Evolutionary conservation across 768 basidiomycete species (phyloP), one percentile per base, ranked within the genome.

Genomic region (Russula griseocarnosa): DNA sequence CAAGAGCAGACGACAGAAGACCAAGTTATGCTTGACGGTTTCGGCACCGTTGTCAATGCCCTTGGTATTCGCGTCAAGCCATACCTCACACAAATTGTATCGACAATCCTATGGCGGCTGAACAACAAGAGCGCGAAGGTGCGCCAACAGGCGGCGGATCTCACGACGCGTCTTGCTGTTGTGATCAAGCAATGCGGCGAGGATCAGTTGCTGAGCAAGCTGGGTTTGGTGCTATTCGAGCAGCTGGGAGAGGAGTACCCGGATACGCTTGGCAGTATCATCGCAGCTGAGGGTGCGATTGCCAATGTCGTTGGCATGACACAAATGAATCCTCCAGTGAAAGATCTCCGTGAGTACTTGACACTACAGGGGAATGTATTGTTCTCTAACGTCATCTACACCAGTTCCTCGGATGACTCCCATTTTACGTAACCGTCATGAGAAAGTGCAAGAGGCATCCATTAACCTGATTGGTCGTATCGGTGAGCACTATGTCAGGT

Each of bases 301-400:
- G 97, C 97, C 68, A 98, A 98, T 70, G 97, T 98, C 55, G 97
- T 99, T 67, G 97, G 97, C 76, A 99, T 98, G 97, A 97, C 97
- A 11, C 94, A 98, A 75, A 99, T 99, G 97, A 98, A 97, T 74
- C 97, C 97, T 16, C 97, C 97, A 0, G 95, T 99, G 30, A 99
- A 99, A 76, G 97, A 99, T 82, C 86, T 99, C 62, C 74, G 95
- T 97, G 75, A 84, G 95, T 87, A 13, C 58, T 63, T 60, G 52
- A 66, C 53, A 63, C 3, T 47, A 3, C 62, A 13, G 1, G 34
- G n/a, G 18, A 10, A 22, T 16, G 10, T 40, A 22, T 10, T n/a
- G 26, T 54, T 40, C 3, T 38, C 56, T 58, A 30, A 58, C 24
- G 10, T 16, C 7, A 47, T 36, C 18, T 42, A 38, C 10, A 1